phyloP scores from a whole-genome alignment of 1,284 basidiomycete genomes.

The Ganoderma sp. region DNA sequence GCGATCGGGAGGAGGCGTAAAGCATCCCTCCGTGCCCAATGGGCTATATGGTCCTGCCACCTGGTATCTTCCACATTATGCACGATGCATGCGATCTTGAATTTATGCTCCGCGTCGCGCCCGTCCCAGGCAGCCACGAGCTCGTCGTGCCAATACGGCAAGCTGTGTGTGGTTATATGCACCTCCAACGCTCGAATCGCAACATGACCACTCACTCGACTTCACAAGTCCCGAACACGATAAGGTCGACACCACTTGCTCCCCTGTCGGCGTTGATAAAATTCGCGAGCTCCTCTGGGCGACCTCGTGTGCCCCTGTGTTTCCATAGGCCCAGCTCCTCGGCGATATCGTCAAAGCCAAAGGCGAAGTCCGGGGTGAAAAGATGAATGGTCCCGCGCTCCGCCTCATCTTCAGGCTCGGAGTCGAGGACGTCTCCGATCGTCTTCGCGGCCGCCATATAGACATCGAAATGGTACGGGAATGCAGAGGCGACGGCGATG shows the following conservation, averaged over 20 bases:
- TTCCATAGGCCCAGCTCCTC: conserved; percentile 38
- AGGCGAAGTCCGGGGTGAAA: conserved; percentile 39
- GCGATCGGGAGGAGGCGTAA: conserved; percentile 46
- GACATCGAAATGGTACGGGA: conserved; percentile 45
- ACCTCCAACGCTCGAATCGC: neutral
- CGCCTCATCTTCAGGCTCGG: conserved; percentile 11
- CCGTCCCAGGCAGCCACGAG: conserved; percentile 45
- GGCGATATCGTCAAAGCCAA: conserved; percentile 41
- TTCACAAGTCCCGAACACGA: conserved; percentile 48
- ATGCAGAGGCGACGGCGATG: conserved; percentile 42
- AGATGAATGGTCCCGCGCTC: conserved; percentile 35
- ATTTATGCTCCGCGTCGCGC: conserved; percentile 43
- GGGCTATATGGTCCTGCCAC: conserved; percentile 43
- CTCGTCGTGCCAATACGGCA: conserved; percentile 35
- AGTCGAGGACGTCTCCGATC: conserved; percentile 38
- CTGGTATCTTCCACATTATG: conserved; percentile 41
- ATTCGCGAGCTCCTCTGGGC: conserved; percentile 34
- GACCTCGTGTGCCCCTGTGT: conserved; percentile 37
- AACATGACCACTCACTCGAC: conserved; percentile 38
- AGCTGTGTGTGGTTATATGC: conserved; percentile 7
- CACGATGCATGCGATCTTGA: conserved; percentile 47
- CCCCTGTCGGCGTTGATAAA: conserved; percentile 32
- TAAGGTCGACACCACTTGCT: conserved; percentile 39
- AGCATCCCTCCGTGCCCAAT: conserved; percentile 45
- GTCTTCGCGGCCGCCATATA: conserved; percentile 45